phyloP scores from a whole-genome alignment of 2,329 filamentous ascomycete genomes.

The Talaromyces sp. region DNA sequence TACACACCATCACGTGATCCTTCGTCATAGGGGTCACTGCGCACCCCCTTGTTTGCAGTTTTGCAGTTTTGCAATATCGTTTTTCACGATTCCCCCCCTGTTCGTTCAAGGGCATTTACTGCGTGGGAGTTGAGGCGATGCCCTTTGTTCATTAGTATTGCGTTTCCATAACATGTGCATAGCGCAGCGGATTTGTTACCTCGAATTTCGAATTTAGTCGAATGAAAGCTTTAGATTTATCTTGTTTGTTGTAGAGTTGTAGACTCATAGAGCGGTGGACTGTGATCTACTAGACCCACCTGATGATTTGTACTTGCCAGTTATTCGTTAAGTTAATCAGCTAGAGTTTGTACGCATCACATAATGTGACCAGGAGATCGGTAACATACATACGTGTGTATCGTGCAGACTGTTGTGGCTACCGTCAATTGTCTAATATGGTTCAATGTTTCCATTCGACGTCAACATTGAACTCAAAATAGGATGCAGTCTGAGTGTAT shows the following conservation, averaged over 20 bases:
- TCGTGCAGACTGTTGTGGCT: too few relatives aligned
- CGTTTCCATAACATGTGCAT: slow-evolving; percentile 12
- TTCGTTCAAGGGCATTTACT: slow-evolving; percentile 5
- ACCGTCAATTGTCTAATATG: too few relatives aligned
- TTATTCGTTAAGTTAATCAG: too few relatives aligned
- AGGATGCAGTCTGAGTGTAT: too few relatives aligned
- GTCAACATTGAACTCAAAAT: too few relatives aligned
- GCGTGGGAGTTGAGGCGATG: slow-evolving; percentile 5
- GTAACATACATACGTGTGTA: too few relatives aligned
- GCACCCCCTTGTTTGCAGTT: background rate
- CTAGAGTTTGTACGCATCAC: too few relatives aligned
- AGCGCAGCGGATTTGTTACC: slow-evolving; percentile 11
- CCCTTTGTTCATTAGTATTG: background rate
- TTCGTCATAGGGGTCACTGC: background rate
- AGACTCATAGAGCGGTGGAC: too few relatives aligned
- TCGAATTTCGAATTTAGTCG: background rate
- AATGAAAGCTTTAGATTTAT: background rate
- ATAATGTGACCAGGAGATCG: too few relatives aligned
- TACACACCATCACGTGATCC: slow-evolving; percentile 2
- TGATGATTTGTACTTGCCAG: too few relatives aligned
- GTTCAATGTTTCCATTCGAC: too few relatives aligned
- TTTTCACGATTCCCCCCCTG: background rate
- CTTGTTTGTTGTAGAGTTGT: background rate
- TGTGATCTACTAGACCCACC: background rate
- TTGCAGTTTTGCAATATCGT: too few relatives aligned